These are phyloP conservation scores for Penicillium vulpinum DNA, from an alignment of 2,329 filamentous ascomycete genomes.

Conservation along the genomic window DNA sequence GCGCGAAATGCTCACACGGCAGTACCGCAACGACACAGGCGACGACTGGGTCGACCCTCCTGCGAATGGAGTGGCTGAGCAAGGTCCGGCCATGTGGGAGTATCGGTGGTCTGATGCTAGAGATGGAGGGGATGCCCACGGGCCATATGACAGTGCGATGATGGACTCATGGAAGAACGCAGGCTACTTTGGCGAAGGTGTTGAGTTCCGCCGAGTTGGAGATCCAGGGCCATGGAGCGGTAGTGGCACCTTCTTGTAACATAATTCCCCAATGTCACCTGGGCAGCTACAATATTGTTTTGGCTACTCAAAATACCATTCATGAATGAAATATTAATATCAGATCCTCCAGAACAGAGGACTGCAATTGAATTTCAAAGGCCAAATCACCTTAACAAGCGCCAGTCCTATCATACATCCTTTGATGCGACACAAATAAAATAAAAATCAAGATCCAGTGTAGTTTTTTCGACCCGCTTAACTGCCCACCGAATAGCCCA, in stretches of 20 bases:
- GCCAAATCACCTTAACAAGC: slow-evolving; percentile 32
- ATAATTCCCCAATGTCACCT: neutral
- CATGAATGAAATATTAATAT: slow-evolving; percentile 12
- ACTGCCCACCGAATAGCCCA: slow-evolving; percentile 15
- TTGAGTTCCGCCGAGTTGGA: slow-evolving; percentile 69
- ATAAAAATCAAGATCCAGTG: slow-evolving; percentile 17
- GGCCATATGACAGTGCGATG: slow-evolving; percentile 78
- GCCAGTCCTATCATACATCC: slow-evolving; percentile 43
- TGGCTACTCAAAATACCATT: slow-evolving; percentile 1
- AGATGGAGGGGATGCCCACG: slow-evolving; percentile 75
- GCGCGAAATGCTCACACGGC: slow-evolving; percentile 76
- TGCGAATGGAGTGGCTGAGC: slow-evolving; percentile 34
- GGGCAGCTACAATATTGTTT: neutral
- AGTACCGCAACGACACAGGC: slow-evolving; percentile 81
- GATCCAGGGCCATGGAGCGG: slow-evolving; percentile 58
- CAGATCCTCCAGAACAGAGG: slow-evolving; percentile 8
- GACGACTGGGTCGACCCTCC: slow-evolving; percentile 72
- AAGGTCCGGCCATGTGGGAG: slow-evolving; percentile 68
- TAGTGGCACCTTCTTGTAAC: slow-evolving; percentile 54
- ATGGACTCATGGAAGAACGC: slow-evolving; percentile 92
- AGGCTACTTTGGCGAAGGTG: slow-evolving; percentile 85
- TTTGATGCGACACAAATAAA: slow-evolving; percentile 29
- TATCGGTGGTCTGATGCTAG: slow-evolving; percentile 89
- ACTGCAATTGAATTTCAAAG: slow-evolving; percentile 23
- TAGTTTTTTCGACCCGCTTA: slow-evolving; percentile 19